phyloP scores from a whole-genome alignment of 768 basidiomycete genomes.

The Macrocybe gigantea region DNA sequence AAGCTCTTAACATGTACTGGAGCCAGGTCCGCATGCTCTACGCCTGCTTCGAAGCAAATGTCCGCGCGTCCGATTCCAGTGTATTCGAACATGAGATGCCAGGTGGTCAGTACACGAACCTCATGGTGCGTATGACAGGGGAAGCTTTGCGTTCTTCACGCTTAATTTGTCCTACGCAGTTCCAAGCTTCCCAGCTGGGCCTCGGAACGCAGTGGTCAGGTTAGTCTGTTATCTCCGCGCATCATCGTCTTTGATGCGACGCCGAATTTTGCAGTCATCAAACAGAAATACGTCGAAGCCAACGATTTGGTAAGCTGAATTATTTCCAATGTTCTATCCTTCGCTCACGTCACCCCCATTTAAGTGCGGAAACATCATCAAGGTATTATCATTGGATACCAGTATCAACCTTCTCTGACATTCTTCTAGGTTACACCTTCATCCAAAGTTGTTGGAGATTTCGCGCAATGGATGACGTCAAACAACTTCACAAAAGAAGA shows the following conservation, averaged over 20 bases:
- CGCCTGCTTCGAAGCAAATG: conserved; percentile 96
- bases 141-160: neutral
- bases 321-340: conserved; percentile 4
- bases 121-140: conserved; percentile 60
- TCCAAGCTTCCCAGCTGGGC: conserved; percentile 97
- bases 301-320: conserved; percentile 73
- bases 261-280: conserved; percentile 60
- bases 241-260: conserved; percentile 6
- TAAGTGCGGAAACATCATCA: conserved; percentile 95
- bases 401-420: neutral
- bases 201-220: conserved; percentile 95
- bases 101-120: conserved; percentile 91
- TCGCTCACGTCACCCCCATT: conserved; percentile 7
- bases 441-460: conserved; percentile 98
- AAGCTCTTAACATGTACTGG: conserved; percentile 97
- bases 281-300: conserved; percentile 97
- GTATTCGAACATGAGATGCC: conserved; percentile 99
- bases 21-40: conserved; percentile 94
- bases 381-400: conserved; percentile 33
- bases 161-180: conserved; percentile 41
- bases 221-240: conserved; percentile 23
- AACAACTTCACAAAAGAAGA: conserved; percentile 86
- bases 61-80: conserved; percentile 93
- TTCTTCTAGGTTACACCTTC: conserved; percentile 81
- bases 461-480: conserved; percentile 99